phyloP scores from a whole-genome alignment of 148 eudicot species.

The Drosera capensis region DNA sequence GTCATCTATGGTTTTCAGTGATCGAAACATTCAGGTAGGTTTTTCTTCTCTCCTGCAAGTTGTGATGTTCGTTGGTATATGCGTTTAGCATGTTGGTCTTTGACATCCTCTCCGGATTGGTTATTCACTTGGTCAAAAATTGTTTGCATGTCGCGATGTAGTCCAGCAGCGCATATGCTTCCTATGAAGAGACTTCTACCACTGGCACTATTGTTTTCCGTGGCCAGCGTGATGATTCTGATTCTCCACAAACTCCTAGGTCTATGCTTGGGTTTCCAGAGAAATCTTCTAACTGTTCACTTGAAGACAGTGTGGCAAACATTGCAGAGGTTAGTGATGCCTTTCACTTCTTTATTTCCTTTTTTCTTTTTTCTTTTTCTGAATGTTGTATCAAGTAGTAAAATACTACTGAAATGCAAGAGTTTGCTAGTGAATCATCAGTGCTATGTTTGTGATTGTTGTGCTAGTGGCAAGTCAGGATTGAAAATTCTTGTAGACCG shows the following conservation, averaged over 20 bases:
- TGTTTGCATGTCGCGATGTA: constrained; percentile 10
- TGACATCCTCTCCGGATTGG: not conserved
- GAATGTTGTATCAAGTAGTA: no score
- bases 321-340: constrained; percentile 67
- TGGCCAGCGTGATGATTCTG: constrained; percentile 59
- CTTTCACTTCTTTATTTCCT: not conserved
- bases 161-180: constrained; percentile 54
- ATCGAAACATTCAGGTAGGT: constrained; percentile 46
- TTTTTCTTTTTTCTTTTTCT: not conserved
- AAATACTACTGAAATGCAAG: no score
- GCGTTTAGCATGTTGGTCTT: not conserved
- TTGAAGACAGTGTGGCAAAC: constrained; percentile 74
- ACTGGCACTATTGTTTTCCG: constrained; percentile 81
- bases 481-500: no score
- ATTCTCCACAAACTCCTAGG: constrained; percentile 70
- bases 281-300: constrained; percentile 48
- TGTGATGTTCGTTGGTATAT: no score
- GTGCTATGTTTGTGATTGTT: no score
- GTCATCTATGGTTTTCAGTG: constrained; percentile 38
- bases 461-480: no score
- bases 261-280: constrained; percentile 69
- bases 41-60: not conserved
- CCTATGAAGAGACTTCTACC: constrained; percentile 60
- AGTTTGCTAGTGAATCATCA: no score
- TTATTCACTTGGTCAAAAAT: not conserved